Conservation (phyloP, 495 filamentous ascomycete species). For the Aspergillus incahuasiensis region DNA sequence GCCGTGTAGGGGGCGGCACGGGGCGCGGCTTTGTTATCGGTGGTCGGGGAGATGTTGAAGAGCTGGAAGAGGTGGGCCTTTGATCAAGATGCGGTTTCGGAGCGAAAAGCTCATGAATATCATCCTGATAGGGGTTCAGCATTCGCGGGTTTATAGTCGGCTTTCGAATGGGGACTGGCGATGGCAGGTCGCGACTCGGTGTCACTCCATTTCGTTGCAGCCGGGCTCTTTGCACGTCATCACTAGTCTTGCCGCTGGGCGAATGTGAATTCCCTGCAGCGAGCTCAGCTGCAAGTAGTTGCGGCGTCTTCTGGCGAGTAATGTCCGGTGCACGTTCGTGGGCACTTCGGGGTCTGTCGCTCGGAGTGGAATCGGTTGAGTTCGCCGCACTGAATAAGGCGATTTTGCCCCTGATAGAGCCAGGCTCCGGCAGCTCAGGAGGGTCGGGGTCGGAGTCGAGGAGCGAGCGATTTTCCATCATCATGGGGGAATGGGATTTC, state of each 20-base stretch:
- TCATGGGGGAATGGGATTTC: not conserved
- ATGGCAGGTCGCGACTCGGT: slow-evolving; percentile 3
- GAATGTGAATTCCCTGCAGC: slow-evolving; percentile 30
- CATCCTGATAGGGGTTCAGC: slow-evolving; percentile 1
- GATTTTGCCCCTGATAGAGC: slow-evolving; percentile 43
- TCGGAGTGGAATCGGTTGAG: slow-evolving; percentile 12
- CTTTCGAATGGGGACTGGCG: slow-evolving; percentile 11
- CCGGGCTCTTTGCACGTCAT: not conserved
- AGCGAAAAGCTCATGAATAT: not conserved
- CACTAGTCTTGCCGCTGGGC: slow-evolving; percentile 5
- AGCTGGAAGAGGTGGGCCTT: slow-evolving; percentile 3
- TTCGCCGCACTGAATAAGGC: slow-evolving; percentile 29
- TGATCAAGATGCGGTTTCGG: slow-evolving; percentile 5
- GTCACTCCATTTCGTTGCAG: not conserved
- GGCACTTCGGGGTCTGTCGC: slow-evolving; percentile 8
- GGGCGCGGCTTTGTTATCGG: slow-evolving; percentile 17
- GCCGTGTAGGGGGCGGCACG: slow-evolving; percentile 13
- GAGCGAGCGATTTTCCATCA: not conserved
- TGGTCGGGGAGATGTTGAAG: slow-evolving; percentile 3
- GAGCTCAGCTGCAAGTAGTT: slow-evolving; percentile 36
- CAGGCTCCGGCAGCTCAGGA: slow-evolving; percentile 32
- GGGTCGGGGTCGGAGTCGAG: slow-evolving; percentile 16
- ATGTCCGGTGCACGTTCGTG: slow-evolving; percentile 12
- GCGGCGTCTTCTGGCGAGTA: slow-evolving; percentile 19
- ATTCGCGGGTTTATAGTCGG: not conserved